Evolutionary conservation across 2,329 filamentous ascomycete species (phyloP).

Genomic region (Pseudogymnoascus sp.): DNA sequence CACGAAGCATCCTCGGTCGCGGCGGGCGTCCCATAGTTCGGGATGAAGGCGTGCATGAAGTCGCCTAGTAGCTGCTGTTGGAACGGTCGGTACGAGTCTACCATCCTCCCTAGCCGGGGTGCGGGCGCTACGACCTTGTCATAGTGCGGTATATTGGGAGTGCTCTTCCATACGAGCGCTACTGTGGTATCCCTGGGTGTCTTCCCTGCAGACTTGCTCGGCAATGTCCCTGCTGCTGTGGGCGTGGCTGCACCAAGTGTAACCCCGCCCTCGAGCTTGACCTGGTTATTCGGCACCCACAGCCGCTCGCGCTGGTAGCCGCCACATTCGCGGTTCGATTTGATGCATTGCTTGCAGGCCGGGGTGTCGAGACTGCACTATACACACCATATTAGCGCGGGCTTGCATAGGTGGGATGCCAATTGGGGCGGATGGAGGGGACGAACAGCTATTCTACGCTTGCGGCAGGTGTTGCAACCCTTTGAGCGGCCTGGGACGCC

Average conservation of each 20-base stretch:
- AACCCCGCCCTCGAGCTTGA: conserved; percentile 2
- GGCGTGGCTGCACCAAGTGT: background rate
- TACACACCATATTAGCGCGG: background rate
- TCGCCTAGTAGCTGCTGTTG: conserved; percentile 26
- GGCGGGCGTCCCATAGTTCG: conserved; percentile 9
- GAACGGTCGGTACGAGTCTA: conserved; percentile 4
- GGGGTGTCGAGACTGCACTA: conserved; percentile 58
- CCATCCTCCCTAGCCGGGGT: background rate
- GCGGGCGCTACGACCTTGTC: background rate
- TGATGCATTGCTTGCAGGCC: conserved; percentile 52
- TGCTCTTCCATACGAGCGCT: background rate
- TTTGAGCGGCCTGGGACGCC: conserved; percentile 58
- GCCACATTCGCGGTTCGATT: conserved; percentile 49
- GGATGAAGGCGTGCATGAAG: conserved; percentile 23
- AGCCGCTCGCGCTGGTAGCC: conserved; percentile 50
- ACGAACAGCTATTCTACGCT: conserved; percentile 33
- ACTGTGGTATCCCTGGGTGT: background rate
- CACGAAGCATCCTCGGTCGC: conserved; percentile 19
- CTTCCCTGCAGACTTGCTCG: background rate
- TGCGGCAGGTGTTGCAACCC: conserved; percentile 55
- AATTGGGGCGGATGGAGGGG: background rate
- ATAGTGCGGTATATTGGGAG: background rate
- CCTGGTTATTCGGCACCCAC: conserved; percentile 3
- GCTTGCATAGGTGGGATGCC: background rate
- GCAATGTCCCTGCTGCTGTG: background rate